phyloP scores from a whole-genome alignment of 2,329 filamentous ascomycete genomes.

The Magnaporthiopsis poae region DNA sequence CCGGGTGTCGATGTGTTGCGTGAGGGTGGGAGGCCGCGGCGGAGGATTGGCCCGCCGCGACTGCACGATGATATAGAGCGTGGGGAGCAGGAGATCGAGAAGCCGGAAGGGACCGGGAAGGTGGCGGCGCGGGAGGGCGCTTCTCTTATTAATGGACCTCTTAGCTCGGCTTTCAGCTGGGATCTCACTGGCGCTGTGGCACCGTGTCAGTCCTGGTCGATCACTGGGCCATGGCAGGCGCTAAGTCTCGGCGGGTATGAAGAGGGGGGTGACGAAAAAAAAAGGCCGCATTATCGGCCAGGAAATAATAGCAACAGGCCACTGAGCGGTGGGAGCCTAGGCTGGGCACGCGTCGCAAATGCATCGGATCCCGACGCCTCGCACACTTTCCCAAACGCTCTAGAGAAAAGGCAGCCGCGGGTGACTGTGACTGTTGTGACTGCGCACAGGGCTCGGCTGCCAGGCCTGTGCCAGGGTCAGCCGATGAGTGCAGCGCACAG shows the following conservation, averaged over 20 bases:
- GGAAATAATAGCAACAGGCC: too few relatives aligned
- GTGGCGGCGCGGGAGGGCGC: neutral
- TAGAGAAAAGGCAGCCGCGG: too few relatives aligned
- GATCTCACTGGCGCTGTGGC: neutral
- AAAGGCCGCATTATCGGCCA: neutral
- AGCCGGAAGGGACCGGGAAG: neutral
- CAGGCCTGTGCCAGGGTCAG: neutral
- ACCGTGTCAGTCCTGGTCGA: neutral
- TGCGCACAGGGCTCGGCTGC: neutral
- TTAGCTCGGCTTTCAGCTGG: too few relatives aligned
- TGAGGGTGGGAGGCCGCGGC: neutral
- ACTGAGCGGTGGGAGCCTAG: neutral
- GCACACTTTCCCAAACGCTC: too few relatives aligned
- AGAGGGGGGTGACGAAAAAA: neutral
- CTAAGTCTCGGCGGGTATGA: neutral
- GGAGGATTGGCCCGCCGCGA: neutral
- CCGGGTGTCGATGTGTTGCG: neutral
- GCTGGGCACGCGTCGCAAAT: neutral
- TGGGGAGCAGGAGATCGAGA: neutral
- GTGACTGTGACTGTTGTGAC: too few relatives aligned
- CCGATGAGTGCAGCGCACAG: neutral
- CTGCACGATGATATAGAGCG: neutral
- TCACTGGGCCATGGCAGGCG: constrained; percentile 5
- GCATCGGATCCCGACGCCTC: neutral
- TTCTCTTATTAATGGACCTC: neutral